Evolutionary conservation across 139 green algal species (phyloP).

Genomic region (Auxenochlorella protothecoides): DNA sequence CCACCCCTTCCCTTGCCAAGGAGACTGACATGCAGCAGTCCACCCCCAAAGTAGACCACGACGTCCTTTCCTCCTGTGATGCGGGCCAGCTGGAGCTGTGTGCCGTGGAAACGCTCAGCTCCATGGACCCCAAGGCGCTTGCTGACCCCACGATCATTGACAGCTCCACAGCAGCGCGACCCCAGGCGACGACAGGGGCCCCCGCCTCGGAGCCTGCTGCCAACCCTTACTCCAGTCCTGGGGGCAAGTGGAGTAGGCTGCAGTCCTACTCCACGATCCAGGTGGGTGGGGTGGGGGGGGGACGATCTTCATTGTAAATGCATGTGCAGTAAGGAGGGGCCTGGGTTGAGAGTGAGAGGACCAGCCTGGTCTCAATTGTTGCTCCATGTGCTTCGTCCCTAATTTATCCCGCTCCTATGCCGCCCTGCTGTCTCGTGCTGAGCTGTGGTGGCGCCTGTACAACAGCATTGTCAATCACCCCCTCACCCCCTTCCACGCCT

Average conservation of each 20-base stretch:
- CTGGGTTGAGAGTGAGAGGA: no score
- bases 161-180: background rate
- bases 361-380: no score
- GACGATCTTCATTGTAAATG: no score
- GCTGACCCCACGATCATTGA: slow-evolving; percentile 4
- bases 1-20: no score
- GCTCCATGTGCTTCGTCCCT: no score
- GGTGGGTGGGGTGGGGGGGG: slow-evolving; percentile 15
- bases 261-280: slow-evolving; percentile 52
- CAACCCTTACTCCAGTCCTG: slow-evolving; percentile 43
- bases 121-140: background rate
- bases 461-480: no score
- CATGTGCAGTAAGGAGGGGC: no score
- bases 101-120: slow-evolving; percentile 16
- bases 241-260: slow-evolving; percentile 64
- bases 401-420: no score
- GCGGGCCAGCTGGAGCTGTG: slow-evolving; percentile 54
- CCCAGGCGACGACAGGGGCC: background rate
- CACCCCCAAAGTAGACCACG: no score
- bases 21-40: no score
- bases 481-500: background rate
- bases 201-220: background rate
- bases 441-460: no score
- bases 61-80: slow-evolving; percentile 4
- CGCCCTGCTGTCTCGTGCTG: no score